Conservation (phyloP, 371 early-diverging fungal genomes). For the Paraphysoderma sedebokerense region DNA sequence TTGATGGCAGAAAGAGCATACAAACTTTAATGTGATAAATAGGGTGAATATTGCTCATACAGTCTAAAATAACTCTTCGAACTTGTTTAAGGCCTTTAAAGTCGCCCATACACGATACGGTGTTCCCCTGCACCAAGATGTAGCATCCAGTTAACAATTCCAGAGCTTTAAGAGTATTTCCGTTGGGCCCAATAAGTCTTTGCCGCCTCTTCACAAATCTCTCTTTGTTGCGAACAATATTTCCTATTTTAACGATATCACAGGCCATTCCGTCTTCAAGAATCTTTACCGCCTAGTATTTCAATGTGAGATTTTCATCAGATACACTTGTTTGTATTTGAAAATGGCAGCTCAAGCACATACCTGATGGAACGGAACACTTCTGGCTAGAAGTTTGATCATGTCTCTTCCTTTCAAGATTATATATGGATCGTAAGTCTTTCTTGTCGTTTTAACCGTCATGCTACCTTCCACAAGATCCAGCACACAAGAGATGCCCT, state of each 20-base stretch:
- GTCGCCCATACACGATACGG: slow-evolving; percentile 89
- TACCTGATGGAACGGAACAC: slow-evolving; percentile 89
- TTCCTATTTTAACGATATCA: slow-evolving; percentile 97
- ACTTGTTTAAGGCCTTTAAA: slow-evolving; percentile 82
- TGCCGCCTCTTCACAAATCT: slow-evolving; percentile 96
- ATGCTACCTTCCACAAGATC: slow-evolving; percentile 94
- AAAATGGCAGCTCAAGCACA: slow-evolving; percentile 3
- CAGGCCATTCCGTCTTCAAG: slow-evolving; percentile 88
- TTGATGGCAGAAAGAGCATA: neutral
- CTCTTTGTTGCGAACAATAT: slow-evolving; percentile 85
- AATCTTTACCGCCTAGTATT: slow-evolving; percentile 53
- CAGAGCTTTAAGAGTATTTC: slow-evolving; percentile 95
- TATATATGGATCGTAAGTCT: slow-evolving; percentile 94
- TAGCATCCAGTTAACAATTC: slow-evolving; percentile 94
- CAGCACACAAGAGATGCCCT: slow-evolving; percentile 83
- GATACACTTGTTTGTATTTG: neutral
- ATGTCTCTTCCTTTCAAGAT: slow-evolving; percentile 94
- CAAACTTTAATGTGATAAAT: slow-evolving; percentile 95
- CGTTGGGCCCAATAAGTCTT: slow-evolving; percentile 92
- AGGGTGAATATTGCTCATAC: slow-evolving; percentile 99
- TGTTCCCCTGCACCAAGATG: slow-evolving; percentile 95
- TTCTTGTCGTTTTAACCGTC: slow-evolving; percentile 94
- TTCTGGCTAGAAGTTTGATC: slow-evolving; percentile 86
- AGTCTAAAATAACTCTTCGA: slow-evolving; percentile 81
- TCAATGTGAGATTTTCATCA: neutral